Evolutionary conservation across 192 early-diverging fungal species (phyloP).

Genomic region (Coemansia sp.): DNA sequence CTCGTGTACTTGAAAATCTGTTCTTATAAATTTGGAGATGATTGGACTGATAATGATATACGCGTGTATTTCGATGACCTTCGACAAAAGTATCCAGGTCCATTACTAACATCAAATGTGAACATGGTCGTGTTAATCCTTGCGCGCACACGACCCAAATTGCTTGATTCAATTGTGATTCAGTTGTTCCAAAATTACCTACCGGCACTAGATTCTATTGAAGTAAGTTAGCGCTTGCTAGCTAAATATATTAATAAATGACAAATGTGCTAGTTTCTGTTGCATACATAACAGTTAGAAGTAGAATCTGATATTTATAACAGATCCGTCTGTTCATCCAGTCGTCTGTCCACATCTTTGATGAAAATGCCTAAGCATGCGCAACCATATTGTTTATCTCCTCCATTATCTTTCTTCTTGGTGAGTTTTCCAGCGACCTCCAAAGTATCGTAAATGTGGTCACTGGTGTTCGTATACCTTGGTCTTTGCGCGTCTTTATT

Average conservation of each 20-base stretch:
- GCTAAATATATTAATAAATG: background rate
- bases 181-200: background rate
- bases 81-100: background rate
- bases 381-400: slow-evolving; percentile 44
- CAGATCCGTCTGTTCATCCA: background rate
- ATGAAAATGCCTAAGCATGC: background rate
- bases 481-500: slow-evolving; percentile 9
- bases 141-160: background rate
- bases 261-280: background rate
- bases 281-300: background rate
- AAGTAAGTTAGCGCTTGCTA: background rate
- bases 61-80: background rate
- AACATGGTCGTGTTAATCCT: background rate
- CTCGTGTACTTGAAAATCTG: background rate
- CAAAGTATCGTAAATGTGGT: slow-evolving; percentile 48
- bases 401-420: slow-evolving; percentile 27
- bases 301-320: background rate
- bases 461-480: slow-evolving; percentile 17
- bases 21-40: background rate
- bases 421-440: slow-evolving; percentile 29
- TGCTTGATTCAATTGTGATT: background rate
- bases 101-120: background rate
- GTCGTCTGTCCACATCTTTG: background rate
- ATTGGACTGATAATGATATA: background rate
- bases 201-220: background rate